These are phyloP conservation scores for Starmerella powellii DNA, from an alignment of 805 yeast genomes.

Conservation along the genomic window DNA sequence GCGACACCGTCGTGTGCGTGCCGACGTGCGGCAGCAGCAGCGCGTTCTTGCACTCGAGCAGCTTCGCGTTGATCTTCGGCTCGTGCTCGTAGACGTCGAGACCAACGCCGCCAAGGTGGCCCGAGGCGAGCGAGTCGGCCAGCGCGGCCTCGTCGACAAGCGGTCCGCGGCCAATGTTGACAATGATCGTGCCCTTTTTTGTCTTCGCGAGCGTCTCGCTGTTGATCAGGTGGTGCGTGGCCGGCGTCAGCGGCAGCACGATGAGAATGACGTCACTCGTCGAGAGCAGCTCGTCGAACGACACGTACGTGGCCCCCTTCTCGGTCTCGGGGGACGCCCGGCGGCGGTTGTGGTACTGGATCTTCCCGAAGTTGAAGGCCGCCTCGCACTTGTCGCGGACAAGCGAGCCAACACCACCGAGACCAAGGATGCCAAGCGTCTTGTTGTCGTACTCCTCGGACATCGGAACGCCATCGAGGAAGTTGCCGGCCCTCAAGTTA, in stretches of 20 bases:
- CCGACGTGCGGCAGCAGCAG: conserved; percentile 48
- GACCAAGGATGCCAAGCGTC: conserved; percentile 46
- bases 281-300: conserved; percentile 37
- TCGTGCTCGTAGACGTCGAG: conserved; percentile 51
- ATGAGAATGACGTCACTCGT: conserved; percentile 40
- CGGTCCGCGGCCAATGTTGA: conserved; percentile 54
- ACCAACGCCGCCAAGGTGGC: conserved; percentile 43
- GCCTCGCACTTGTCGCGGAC: conserved; percentile 40
- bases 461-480: conserved; percentile 35
- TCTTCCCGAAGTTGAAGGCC: conserved; percentile 38
- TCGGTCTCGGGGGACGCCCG: conserved; percentile 39
- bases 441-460: conserved; percentile 43
- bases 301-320: conserved; percentile 35
- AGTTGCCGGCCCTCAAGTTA: conserved; percentile 35
- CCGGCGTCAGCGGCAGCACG: conserved; percentile 42
- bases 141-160: conserved; percentile 44
- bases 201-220: conserved; percentile 35
- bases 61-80: conserved; percentile 41
- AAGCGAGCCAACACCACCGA: conserved; percentile 54
- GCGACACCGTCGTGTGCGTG: conserved; percentile 33
- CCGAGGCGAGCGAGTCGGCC: conserved; percentile 36
- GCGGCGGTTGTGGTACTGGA: conserved; percentile 42
- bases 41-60: conserved; percentile 36
- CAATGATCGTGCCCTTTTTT: conserved; percentile 43
- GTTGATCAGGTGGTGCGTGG: conserved; percentile 41